Evolutionary conservation across 164 flowering plant species (phyloP).

Genomic region (Vitis riparia): DNA sequence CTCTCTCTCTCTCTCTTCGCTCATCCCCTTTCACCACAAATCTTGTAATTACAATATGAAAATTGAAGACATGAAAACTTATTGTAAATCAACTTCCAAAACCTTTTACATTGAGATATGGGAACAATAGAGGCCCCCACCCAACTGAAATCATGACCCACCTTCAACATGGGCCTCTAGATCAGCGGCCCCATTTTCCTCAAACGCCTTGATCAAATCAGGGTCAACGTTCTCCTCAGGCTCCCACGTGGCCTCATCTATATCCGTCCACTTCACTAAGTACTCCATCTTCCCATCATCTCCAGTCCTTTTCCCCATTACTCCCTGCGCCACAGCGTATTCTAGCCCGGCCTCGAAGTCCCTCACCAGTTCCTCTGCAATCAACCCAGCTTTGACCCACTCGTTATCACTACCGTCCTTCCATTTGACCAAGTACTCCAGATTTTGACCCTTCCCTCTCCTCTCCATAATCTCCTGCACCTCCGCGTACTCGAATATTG

Average conservation of each 20-base stretch:
- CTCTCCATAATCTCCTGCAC: slow-evolving; percentile 85
- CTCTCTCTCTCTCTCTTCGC: too few species aligned
- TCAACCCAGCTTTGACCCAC: slow-evolving; percentile 63
- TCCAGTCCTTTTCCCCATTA: slow-evolving; percentile 51
- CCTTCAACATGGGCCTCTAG: background rate
- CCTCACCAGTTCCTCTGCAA: slow-evolving; percentile 70
- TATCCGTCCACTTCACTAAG: slow-evolving; percentile 88
- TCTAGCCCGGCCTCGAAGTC: slow-evolving; percentile 92
- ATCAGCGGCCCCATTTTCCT: slow-evolving; percentile 19
- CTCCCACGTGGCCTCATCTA: slow-evolving; percentile 95
- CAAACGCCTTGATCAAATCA: slow-evolving; percentile 65
- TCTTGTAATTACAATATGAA: too few species aligned
- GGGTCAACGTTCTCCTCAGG: slow-evolving; percentile 88
- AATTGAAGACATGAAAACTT: too few species aligned
- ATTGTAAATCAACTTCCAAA: too few species aligned
- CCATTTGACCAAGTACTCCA: slow-evolving; percentile 89
- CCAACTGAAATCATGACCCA: too few species aligned
- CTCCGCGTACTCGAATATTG: slow-evolving; percentile 81
- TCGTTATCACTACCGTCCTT: slow-evolving; percentile 77
- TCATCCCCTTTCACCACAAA: too few species aligned
- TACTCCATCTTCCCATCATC: slow-evolving; percentile 70
- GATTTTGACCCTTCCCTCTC: slow-evolving; percentile 68
- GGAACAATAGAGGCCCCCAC: too few species aligned
- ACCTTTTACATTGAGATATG: too few species aligned
- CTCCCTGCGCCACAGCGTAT: slow-evolving; percentile 80